A percentile compares a stretch with the other conserved stretches of the same genome.
These are phyloP conservation scores for Eragrostis tef DNA, from an alignment of 202 grass and related monocot species.

Conservation along the genomic window DNA sequence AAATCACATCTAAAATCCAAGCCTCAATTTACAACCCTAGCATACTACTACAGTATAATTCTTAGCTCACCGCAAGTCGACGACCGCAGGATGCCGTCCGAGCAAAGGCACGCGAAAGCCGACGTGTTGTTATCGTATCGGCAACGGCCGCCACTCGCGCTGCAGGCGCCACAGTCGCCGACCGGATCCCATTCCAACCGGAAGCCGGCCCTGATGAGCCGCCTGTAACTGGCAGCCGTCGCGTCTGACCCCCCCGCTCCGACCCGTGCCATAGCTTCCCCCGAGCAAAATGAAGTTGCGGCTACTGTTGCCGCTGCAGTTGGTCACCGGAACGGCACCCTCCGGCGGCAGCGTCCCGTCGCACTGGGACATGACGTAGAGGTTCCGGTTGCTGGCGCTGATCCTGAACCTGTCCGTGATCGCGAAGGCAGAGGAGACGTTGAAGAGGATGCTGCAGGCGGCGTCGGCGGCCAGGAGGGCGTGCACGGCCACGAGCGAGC, in stretches of 20 bases:
- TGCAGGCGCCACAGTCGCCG: constrained; percentile 49
- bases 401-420: constrained; percentile 35
- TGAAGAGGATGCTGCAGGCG: constrained; percentile 28
- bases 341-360: not conserved
- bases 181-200: constrained; percentile 48
- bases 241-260: constrained; percentile 26
- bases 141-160: constrained; percentile 36
- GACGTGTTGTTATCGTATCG: constrained; percentile 44
- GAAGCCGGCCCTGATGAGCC: constrained; percentile 51
- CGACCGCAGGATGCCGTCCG: constrained; percentile 13
- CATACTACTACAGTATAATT: not conserved
- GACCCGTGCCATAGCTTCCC: constrained; percentile 28
- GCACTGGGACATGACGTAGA: constrained; percentile 51
- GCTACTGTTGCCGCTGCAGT: not conserved
- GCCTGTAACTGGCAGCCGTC: constrained; percentile 25
- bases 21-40: not conserved
- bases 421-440: constrained; percentile 26
- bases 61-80: constrained; percentile 21
- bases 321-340: not conserved
- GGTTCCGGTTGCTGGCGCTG: constrained; percentile 48
- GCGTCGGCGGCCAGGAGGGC: constrained; percentile 27
- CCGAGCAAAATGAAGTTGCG: constrained; percentile 42
- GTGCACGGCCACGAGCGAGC: constrained; percentile 48
- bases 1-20: not conserved
- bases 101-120: constrained; percentile 56